phyloP scores from a whole-genome alignment of 1,284 basidiomycete species.

The Filobasidium uniguttulatum region DNA sequence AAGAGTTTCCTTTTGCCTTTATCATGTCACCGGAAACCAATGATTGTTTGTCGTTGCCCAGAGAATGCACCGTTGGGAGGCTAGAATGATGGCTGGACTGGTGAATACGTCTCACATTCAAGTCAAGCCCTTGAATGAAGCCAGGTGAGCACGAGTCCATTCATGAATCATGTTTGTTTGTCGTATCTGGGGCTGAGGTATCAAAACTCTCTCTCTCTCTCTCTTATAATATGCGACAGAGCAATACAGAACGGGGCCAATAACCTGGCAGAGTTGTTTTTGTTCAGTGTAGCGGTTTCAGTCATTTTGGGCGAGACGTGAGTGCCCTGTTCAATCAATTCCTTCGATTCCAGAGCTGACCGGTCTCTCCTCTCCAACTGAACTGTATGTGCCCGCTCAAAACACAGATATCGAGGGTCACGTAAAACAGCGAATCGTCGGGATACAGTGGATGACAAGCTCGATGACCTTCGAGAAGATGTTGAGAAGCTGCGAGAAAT shows the following conservation, averaged over 20 bases:
- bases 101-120: constrained; percentile 63
- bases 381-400: too few relatives aligned
- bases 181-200: neutral
- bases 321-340: neutral
- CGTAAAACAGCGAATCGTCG: constrained; percentile 58
- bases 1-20: neutral
- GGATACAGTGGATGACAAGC: constrained; percentile 57
- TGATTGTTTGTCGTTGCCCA: constrained; percentile 7
- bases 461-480: constrained; percentile 41
- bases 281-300: constrained; percentile 61
- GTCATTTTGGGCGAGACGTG: constrained; percentile 62
- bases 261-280: constrained; percentile 68
- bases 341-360: neutral
- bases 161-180: neutral
- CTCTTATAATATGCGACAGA: constrained; percentile 36
- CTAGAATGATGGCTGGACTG: constrained; percentile 60
- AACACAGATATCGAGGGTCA: constrained; percentile 49
- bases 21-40: too few relatives aligned
- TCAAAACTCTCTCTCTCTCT: neutral
- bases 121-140: constrained; percentile 69
- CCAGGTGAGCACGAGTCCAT: constrained; percentile 43
- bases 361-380: neutral
- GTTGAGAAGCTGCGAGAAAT: constrained; percentile 34
- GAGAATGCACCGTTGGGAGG: constrained; percentile 61
- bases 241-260: constrained; percentile 82